These are phyloP conservation scores for Phylloporus sp. DNA, from an alignment of 1,284 basidiomycete species.

Conservation along the genomic window DNA sequence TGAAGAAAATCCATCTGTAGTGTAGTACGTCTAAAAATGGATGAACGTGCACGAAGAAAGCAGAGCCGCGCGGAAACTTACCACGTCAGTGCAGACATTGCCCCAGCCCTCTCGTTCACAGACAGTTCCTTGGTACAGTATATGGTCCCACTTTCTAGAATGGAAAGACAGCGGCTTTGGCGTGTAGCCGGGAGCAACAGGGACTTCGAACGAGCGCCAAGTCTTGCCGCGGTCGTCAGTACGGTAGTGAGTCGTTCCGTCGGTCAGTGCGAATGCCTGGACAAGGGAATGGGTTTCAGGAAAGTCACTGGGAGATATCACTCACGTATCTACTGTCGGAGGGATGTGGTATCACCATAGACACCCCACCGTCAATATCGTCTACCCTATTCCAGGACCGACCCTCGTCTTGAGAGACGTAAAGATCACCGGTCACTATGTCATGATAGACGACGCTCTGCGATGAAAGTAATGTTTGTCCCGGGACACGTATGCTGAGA, in stretches of 20 bases:
- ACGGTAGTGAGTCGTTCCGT: constrained; percentile 75
- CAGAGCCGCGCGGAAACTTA: constrained; percentile 34
- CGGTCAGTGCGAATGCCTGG: constrained; percentile 85
- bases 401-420: constrained; percentile 90
- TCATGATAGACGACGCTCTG: constrained; percentile 89
- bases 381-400: constrained; percentile 74
- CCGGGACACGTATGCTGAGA: not conserved
- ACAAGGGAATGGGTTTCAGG: not conserved
- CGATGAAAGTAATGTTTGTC: constrained; percentile 1
- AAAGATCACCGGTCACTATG: constrained; percentile 65
- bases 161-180: constrained; percentile 82
- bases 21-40: constrained; percentile 72
- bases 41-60: constrained; percentile 5
- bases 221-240: constrained; percentile 85
- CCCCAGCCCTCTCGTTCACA: constrained; percentile 71
- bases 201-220: constrained; percentile 82
- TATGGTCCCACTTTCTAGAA: constrained; percentile 75
- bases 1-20: constrained; percentile 77
- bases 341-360: constrained; percentile 87
- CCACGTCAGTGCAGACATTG: constrained; percentile 77
- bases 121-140: constrained; percentile 82
- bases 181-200: constrained; percentile 61
- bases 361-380: constrained; percentile 64
- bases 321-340: constrained; percentile 77
- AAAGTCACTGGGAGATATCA: constrained; percentile 17